Base-by-base conservation (phyloP, 306 rosid genomes). In the Abrus precatorius region DNA sequence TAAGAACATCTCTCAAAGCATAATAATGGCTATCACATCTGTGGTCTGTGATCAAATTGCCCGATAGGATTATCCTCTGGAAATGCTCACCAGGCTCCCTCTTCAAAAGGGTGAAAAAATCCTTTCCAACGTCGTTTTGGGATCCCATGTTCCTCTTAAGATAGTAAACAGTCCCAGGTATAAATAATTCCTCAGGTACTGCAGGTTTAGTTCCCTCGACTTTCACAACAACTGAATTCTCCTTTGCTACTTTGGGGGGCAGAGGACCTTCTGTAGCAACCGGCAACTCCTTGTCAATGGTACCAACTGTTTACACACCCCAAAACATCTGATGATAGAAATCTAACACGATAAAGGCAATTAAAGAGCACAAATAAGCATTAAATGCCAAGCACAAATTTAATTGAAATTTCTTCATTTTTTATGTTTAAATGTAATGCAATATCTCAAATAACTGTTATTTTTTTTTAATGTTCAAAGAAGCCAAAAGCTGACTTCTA, bases 1-100 rank as follows among this genome's bases (percentile, higher is more conserved):
- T 92, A 41, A 95, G 97, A 38, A 93, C 97, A 82, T 95, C 97
- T 88, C 99, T 90, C 74, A 93, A 87, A 47, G 99, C 99, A 83
- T 87, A 81, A 68, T 80, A 87, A 87, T 93, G 97, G 86, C 86
- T 93, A 61, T 91, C 98, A 80, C 98, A 91, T 87, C 61, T 91
- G 83, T 95, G 99, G 77, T 90, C 96, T 44, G 99, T 89, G 80
- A 95, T 82, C 77, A 90, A 79, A 88, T 91, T 93, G 80, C 87
- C 89, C 3, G 96, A 87, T 27, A 95, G 92, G 74, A 93, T 84
- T 86, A 93, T 90, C 85, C 82, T 83, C 85, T 84, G 91, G 84
- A 95, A 91, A 83, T 95, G 98, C 85, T 91, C 97, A 11, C 91
- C 91, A 0, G 97, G 93, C 73, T 93, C 83, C 85, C 94, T 87